phyloP scores from a whole-genome alignment of 2,329 filamentous ascomycete species.

The Chaetothyriales sp. region DNA sequence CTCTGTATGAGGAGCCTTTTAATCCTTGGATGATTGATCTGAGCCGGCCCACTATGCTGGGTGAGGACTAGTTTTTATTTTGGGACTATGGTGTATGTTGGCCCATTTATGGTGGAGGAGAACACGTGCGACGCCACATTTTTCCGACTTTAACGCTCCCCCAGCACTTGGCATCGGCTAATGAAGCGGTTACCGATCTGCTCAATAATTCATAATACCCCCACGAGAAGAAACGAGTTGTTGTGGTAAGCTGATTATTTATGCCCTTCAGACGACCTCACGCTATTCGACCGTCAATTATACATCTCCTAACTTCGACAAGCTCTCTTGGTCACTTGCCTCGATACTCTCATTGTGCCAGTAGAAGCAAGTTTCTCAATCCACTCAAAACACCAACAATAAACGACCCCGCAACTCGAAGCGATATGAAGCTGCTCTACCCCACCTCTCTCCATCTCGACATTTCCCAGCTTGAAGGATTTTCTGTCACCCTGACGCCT shows the following conservation, averaged over 20 bases:
- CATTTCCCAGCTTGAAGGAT: constrained; percentile 42
- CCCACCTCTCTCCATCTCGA: constrained; percentile 50
- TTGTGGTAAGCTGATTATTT: too few relatives aligned
- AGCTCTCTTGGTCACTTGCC: not conserved
- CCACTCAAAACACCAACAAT: not conserved
- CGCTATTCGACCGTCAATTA: not conserved
- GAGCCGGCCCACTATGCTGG: too few relatives aligned
- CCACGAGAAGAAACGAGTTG: not conserved
- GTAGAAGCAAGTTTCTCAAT: not conserved
- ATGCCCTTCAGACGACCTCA: not conserved
- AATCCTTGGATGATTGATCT: too few relatives aligned
- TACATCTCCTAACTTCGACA: not conserved
- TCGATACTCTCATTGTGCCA: too few relatives aligned
- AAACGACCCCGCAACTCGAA: not conserved
- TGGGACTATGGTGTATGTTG: too few relatives aligned
- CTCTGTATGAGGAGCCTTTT: too few relatives aligned
- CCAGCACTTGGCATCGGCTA: too few relatives aligned
- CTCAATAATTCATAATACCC: not conserved
- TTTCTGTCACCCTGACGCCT: constrained; percentile 42
- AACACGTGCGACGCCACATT: too few relatives aligned
- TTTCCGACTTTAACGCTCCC: too few relatives aligned
- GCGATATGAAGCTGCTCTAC: constrained; percentile 47
- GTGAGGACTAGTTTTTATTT: too few relatives aligned
- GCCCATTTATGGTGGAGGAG: too few relatives aligned
- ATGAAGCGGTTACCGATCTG: too few relatives aligned